A percentile compares a stretch with the other conserved stretches of the same genome.
These are phyloP conservation scores for Lolium multiflorum DNA, from an alignment of 176 grass and related monocot genomes.

Conservation along the genomic window DNA sequence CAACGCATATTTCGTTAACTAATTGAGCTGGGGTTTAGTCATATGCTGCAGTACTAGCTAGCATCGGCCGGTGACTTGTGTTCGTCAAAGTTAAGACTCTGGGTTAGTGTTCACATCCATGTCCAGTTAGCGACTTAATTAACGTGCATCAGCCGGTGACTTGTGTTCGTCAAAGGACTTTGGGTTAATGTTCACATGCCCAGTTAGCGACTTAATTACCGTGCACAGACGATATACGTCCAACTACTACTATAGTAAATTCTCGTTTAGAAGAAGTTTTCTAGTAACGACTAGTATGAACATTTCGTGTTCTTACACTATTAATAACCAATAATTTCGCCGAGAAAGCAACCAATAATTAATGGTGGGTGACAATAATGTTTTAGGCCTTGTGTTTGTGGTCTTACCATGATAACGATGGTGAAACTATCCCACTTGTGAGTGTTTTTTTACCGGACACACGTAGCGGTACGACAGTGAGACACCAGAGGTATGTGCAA, in stretches of 20 bases:
- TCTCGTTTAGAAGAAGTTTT: background rate
- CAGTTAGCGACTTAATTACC: background rate
- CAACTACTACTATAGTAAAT: background rate
- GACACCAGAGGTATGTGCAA: background rate
- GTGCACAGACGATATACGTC: background rate
- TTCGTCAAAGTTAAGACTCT: background rate
- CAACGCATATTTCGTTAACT: background rate
- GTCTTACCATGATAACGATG: background rate
- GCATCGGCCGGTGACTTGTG: background rate
- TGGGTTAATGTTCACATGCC: background rate
- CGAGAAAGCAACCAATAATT: background rate
- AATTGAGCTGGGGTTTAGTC: background rate
- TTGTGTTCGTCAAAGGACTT: background rate
- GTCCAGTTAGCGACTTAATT: background rate
- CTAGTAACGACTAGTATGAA: background rate
- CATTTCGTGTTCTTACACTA: background rate
- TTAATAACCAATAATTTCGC: background rate
- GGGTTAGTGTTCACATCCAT: background rate
- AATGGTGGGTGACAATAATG: background rate
- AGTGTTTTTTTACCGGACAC: background rate
- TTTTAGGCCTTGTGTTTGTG: background rate
- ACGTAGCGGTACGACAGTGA: background rate
- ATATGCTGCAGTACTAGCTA: background rate
- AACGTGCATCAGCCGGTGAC: background rate
- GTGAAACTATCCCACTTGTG: background rate